These are phyloP conservation scores for Populus ilicifolia DNA, from an alignment of 345 rosid genomes.

Conservation along the genomic window DNA sequence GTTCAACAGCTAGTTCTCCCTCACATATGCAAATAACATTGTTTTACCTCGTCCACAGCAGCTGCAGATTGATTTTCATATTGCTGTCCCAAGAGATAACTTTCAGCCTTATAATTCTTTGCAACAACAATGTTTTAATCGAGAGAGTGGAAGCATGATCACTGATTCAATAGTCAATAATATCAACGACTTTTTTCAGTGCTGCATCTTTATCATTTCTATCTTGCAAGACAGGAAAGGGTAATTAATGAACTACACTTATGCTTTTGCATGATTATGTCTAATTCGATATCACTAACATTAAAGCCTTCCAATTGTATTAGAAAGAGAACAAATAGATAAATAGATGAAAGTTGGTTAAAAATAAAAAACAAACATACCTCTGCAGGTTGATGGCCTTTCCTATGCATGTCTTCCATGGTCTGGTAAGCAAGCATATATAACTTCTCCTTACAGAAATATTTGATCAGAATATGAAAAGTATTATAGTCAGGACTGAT, in stretches of 20 bases:
- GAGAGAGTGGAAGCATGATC: too few species aligned
- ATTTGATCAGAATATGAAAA: slow-evolving; percentile 72
- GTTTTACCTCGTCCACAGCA: too few species aligned
- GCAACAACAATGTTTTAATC: too few species aligned
- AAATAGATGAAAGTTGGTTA: not conserved
- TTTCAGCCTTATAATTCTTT: too few species aligned
- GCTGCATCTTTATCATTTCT: not conserved
- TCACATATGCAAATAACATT: too few species aligned
- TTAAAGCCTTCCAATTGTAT: not conserved
- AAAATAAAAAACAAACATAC: slow-evolving; percentile 31
- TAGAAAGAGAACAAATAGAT: not conserved
- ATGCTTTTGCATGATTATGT: not conserved
- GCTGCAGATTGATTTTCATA: too few species aligned
- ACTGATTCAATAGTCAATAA: too few species aligned
- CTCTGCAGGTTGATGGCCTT: slow-evolving; percentile 83
- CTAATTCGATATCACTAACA: not conserved
- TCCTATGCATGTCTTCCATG: slow-evolving; percentile 69
- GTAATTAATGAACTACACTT: not conserved
- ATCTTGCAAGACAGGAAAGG: not conserved
- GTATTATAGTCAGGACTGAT: slow-evolving; percentile 68
- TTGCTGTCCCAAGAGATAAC: too few species aligned
- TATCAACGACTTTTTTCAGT: not conserved
- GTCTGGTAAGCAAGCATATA: slow-evolving; percentile 81
- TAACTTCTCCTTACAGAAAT: slow-evolving; percentile 72
- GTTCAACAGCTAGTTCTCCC: too few species aligned